Base-by-base conservation (phyloP, 169 alveolate species). In the Plasmodium falciparum region DNA sequence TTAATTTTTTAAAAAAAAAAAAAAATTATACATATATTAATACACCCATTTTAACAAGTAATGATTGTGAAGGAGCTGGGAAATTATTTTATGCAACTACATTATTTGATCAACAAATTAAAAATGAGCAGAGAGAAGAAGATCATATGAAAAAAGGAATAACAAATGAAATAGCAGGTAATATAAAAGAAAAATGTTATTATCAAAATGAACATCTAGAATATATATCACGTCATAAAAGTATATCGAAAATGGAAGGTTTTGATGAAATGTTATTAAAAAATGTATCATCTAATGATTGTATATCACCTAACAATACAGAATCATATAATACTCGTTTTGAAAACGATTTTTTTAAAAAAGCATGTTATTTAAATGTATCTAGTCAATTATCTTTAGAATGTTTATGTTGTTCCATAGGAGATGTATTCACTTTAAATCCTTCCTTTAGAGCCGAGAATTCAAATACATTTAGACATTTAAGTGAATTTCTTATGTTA, bases 1-100 rank as follows among this genome's bases (percentile, higher is more conserved):
- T 89, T 97, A 13, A 91, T 93, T 93, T 94, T 93, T 52, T 96
- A 96, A 91, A 93, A 93, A 88, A 95, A 29, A 39, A 39, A 39
- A 94, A 93, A 78, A 97, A 99, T 1, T 99, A 97, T 86, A 90
- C 95, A 69, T 97, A 98, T 93, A 97, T 98, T 65, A 99, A 98
- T 74, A 98, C 99, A 33, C 99, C 99, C 13, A 94, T 97, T n/a
- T 96, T 99, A 56, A 99, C 99, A 8, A 98, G 98, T 9, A 95
- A 99, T 49, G 99, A 98, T 89, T 98, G 99, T 69, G 99, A 99
- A 93, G 99, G 99, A 24, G 99, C 99, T 12, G 99, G 99, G 17
- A 99, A 98, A 91, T 96, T 98, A 98, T 98, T 98, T 93, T 93
- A 97, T 89, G 99, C 98, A 11, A 95, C 99, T 6, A 97, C 99